These are phyloP conservation scores for Xylariaceae sp. DNA, from an alignment of 2,329 filamentous ascomycete species.

Conservation along the genomic window DNA sequence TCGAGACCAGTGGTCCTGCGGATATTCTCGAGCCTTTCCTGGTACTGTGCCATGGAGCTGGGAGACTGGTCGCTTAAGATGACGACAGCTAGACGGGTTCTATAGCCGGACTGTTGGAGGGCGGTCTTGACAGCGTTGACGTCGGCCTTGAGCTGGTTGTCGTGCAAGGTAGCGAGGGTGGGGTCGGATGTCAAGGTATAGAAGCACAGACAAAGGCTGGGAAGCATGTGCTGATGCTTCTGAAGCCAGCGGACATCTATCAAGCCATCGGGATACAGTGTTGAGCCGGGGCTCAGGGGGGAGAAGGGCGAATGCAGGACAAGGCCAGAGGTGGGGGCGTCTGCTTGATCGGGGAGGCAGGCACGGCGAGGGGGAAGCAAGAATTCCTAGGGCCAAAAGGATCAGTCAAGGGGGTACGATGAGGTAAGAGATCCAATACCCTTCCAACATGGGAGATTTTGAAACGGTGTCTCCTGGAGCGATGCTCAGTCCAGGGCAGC, in stretches of 20 bases:
- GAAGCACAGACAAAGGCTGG: conserved; percentile 76
- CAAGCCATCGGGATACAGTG: conserved; percentile 84
- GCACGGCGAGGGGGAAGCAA: conserved; percentile 56
- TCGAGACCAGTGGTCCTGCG: conserved; percentile 76
- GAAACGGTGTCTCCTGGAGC: conserved; percentile 55
- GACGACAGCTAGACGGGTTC: conserved; percentile 71
- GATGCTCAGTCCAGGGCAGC: conserved; percentile 63
- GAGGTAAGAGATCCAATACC: too few relatives aligned
- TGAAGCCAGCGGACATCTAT: conserved; percentile 77
- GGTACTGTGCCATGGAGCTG: conserved; percentile 53
- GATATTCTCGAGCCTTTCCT: conserved; percentile 73
- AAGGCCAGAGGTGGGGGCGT: conserved; percentile 43
- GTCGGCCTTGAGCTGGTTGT: conserved; percentile 84
- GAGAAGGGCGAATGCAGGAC: conserved; percentile 89
- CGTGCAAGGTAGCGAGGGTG: conserved; percentile 70
- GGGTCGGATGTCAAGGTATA: conserved; percentile 72
- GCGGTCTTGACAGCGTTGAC: conserved; percentile 72
- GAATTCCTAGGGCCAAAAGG: conserved; percentile 53
- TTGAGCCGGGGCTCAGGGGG: conserved; percentile 77
- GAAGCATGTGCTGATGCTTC: conserved; percentile 84
- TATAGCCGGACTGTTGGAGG: conserved; percentile 67
- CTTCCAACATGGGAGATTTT: conserved; percentile 72
- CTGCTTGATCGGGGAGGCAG: conserved; percentile 48
- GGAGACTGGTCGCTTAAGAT: conserved; percentile 67
- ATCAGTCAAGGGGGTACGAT: too few relatives aligned